These are phyloP conservation scores for Globisporangium echinulatum DNA, from an alignment of 352 stramenopile species.

Conservation along the genomic window DNA sequence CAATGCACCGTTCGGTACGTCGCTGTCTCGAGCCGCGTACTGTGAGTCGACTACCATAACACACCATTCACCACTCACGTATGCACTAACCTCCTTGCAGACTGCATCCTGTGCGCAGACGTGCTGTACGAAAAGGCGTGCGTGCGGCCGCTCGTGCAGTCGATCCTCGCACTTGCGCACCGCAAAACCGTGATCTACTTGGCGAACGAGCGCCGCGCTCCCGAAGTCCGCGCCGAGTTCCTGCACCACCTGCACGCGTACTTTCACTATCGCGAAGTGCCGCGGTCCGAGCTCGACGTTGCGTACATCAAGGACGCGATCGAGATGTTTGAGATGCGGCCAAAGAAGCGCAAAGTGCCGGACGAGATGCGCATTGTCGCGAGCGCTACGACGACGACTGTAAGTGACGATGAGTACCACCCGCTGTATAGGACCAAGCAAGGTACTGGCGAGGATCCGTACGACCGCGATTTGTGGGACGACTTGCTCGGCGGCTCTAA, in stretches of 20 bases:
- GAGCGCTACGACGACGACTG: slow-evolving; percentile 11
- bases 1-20: slow-evolving; percentile 42
- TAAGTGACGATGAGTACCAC: slow-evolving; percentile 31
- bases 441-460: slow-evolving; percentile 28
- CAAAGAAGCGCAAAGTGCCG: slow-evolving; percentile 71
- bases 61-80: background rate
- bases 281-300: slow-evolving; percentile 44
- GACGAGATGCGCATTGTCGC: slow-evolving; percentile 56
- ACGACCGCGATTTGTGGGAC: slow-evolving; percentile 63
- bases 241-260: slow-evolving; percentile 56
- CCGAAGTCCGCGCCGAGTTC: slow-evolving; percentile 60
- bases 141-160: slow-evolving; percentile 72
- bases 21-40: background rate
- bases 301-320: slow-evolving; percentile 72
- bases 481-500: slow-evolving; percentile 33
- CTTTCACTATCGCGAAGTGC: slow-evolving; percentile 68
- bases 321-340: slow-evolving; percentile 71
- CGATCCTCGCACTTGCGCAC: slow-evolving; percentile 65
- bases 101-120: slow-evolving; percentile 77
- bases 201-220: slow-evolving; percentile 66
- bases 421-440: slow-evolving; percentile 25
- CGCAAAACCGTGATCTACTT: slow-evolving; percentile 75
- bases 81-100: slow-evolving; percentile 9
- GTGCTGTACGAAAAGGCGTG: slow-evolving; percentile 78
- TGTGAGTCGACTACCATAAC: too few relatives aligned